A percentile compares a stretch with the other conserved stretches of the same genome.
Evolutionary conservation across 768 basidiomycete genomes (phyloP).

Genomic region (Lactifluus pinguis): DNA sequence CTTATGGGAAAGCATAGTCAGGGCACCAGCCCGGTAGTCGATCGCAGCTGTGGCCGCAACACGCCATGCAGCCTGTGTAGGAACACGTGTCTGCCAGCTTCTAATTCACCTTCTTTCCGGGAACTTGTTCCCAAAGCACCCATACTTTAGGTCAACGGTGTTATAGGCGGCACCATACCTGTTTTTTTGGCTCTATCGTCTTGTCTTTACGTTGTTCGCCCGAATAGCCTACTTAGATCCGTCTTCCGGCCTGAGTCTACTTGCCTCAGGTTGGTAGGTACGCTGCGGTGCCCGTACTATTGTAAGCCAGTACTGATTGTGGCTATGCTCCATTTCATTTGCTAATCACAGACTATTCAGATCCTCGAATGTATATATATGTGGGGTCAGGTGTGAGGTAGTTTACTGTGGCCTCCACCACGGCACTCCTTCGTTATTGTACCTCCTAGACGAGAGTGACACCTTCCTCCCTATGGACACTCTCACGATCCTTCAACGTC

Average conservation of each 20-base stretch:
- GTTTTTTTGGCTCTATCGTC: background rate
- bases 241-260: background rate
- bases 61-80: background rate
- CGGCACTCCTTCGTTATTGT: background rate
- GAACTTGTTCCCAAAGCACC: background rate
- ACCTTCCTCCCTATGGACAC: background rate
- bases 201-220: background rate
- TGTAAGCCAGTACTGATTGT: slow-evolving; percentile 1
- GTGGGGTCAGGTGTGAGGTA: background rate
- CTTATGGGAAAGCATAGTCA: slow-evolving; percentile 20
- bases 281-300: background rate
- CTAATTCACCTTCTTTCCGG: background rate
- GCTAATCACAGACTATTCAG: background rate
- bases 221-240: slow-evolving; percentile 1
- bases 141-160: background rate
- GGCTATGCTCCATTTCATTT: slow-evolving; percentile 1
- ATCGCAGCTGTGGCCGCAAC: background rate
- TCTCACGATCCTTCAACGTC: background rate
- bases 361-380: slow-evolving; percentile 6
- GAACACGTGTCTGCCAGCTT: background rate
- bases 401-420: background rate
- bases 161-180: background rate
- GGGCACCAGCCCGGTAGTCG: slow-evolving; percentile 11
- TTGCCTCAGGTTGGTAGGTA: slow-evolving; percentile 7
- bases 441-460: background rate